Evolutionary conservation across 2,329 filamentous ascomycete genomes (phyloP), one percentile per base, ranked within the genome.

Genomic region (Trichophaea hybrida): DNA sequence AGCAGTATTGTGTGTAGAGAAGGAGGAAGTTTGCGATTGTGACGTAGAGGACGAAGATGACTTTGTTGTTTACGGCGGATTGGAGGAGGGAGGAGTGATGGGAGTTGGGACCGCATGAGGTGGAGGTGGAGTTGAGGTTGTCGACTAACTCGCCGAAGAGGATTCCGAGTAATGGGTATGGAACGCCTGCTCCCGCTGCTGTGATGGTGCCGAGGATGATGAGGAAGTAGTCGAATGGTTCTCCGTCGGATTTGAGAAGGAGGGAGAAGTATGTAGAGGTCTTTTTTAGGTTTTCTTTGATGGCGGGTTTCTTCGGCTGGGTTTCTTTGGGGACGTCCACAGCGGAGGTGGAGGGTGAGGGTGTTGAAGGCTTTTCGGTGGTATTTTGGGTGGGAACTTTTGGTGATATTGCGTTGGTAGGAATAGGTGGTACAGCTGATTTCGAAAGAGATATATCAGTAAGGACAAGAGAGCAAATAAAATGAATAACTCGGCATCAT

Each of bases 101-200:
- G 2, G 33, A 12, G 33, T 31, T 17, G 12, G 6, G 8, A 13
- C 31, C 24, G 5, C 50, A 53, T 8, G 5, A 12, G 7, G 10
- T 1, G 70, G 64, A 1, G 76, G 77, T 38, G 76, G 77, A 53
- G 17, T 53, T 53, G 58, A 78, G 78, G 31, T 72, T 69, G 62
- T 76, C 75, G 69, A 77, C 77, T 58, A 78, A 74, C 57, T 74
- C 71, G 40, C 75, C 75, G 49, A 77, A 74, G 17, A 77, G 74
- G 51, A 73, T 70, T 4, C 72, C 72, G 54, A 75, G 74, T 33
- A 74, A 61, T 5, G 73, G 73, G 5, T 74, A 62, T 1, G 73
- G 73, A 8, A 72, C 67, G 7, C 73, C 73, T 15, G 73, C 73
- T 2, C 31, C 50, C 8, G 17, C 33, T 13, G 50, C 50, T 37